Percentiles rank a stretch among this genome's conserved stretches.
These are phyloP conservation scores for Ogataea degrootiae DNA, from an alignment of 805 yeast species.

Conservation along the genomic window DNA sequence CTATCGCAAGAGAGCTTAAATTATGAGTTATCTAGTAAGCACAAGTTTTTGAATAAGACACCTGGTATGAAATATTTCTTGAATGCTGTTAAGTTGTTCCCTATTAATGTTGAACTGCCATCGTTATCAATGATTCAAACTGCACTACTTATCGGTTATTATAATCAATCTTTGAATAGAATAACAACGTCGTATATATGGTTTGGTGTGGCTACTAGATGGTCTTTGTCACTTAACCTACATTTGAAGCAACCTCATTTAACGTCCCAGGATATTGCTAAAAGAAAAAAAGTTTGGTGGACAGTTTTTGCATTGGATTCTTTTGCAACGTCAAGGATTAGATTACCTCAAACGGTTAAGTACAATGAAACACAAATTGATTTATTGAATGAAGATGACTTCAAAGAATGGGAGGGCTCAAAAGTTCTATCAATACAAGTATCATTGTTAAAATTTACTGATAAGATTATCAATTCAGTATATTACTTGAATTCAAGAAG, in stretches of 20 bases:
- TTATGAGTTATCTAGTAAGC: constrained; percentile 14
- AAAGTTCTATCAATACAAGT: constrained; percentile 26
- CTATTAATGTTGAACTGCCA: constrained; percentile 29
- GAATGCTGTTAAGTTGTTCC: constrained; percentile 22
- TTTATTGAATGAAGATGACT: constrained; percentile 18
- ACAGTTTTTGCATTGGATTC: constrained; percentile 34
- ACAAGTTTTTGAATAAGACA: constrained; percentile 15
- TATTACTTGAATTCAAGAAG: constrained; percentile 28
- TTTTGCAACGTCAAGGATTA: constrained; percentile 33
- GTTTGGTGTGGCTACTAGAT: constrained; percentile 32
- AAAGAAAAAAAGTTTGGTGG: constrained; percentile 37
- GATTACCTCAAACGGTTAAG: constrained; percentile 33
- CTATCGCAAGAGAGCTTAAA: constrained; percentile 11
- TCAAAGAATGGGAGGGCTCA: constrained; percentile 29
- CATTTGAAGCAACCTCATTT: constrained; percentile 25
- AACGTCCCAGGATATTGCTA: constrained; percentile 21
- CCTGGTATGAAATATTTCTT: constrained; percentile 30
- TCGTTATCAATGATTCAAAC: constrained; percentile 30
- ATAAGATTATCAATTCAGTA: constrained; percentile 29
- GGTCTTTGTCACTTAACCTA: constrained; percentile 28
- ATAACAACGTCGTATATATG: constrained; percentile 31
- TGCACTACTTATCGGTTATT: constrained; percentile 31
- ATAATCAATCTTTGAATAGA: constrained; percentile 33
- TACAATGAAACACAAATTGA: constrained; percentile 31
- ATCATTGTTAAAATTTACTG: constrained; percentile 23